A percentile compares a stretch with the other conserved stretches of the same genome.
phyloP scores from a whole-genome alignment of 129 eudicot species.

The Heracleum sosnowskyi region DNA sequence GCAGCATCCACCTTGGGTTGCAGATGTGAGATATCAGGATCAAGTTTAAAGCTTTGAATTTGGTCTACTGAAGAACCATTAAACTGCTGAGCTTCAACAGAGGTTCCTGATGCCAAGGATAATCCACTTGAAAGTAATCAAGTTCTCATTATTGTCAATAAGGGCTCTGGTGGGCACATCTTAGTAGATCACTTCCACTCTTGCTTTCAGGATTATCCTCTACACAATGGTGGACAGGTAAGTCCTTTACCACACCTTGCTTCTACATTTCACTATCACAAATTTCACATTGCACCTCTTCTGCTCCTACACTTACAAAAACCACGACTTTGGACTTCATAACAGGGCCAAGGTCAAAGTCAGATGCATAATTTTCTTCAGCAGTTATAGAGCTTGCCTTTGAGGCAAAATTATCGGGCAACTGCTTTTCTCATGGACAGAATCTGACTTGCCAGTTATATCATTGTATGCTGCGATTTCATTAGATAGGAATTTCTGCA shows the following conservation, averaged over 20 bases:
- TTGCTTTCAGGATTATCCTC: constrained; percentile 20
- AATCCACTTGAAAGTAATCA: too few relatives aligned
- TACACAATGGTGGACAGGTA: constrained; percentile 12
- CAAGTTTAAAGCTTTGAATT: constrained; percentile 22
- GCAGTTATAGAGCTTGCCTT: constrained; percentile 21
- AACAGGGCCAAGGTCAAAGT: constrained; percentile 22
- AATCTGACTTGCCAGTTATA: constrained; percentile 21
- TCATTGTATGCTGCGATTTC: constrained; percentile 29
- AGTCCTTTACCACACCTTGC: constrained; percentile 27
- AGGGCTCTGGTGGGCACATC: constrained; percentile 56
- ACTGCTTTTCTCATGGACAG: constrained; percentile 20
- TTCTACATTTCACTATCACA: constrained; percentile 30
- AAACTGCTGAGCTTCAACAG: constrained; percentile 19
- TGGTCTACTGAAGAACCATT: constrained; percentile 26
- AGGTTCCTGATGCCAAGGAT: constrained; percentile 15
- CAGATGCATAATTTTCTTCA: too few relatives aligned
- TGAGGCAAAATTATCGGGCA: constrained; percentile 17
- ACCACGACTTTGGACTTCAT: constrained; percentile 21
- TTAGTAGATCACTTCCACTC: constrained; percentile 33
- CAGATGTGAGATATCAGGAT: constrained; percentile 13
- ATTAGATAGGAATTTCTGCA: constrained; percentile 25
- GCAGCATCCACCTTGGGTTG: constrained; percentile 17
- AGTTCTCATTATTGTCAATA: too few relatives aligned
- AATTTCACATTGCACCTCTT: constrained; percentile 24
- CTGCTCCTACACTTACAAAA: constrained; percentile 14